These are phyloP conservation scores for Penicilliopsis zonata DNA, from an alignment of 495 filamentous ascomycete genomes.

Conservation along the genomic window DNA sequence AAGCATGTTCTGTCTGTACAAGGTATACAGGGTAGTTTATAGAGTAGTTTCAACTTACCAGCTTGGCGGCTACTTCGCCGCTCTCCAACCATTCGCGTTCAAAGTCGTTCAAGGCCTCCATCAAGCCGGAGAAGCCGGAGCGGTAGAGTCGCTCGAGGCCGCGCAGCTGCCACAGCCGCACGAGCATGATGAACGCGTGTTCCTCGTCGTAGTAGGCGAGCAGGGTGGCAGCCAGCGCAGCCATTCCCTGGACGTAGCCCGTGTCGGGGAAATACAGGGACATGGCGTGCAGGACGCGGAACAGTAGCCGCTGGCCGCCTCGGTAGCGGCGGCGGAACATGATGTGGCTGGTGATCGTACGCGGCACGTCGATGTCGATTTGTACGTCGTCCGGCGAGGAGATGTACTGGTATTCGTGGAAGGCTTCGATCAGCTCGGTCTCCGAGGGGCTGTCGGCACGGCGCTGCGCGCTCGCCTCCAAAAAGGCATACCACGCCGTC, in stretches of 20 bases:
- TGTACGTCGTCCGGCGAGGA: conserved; percentile 87
- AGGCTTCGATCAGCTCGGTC: conserved; percentile 55
- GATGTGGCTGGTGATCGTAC: conserved; percentile 91
- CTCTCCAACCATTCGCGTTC: conserved; percentile 72
- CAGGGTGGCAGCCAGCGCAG: conserved; percentile 80
- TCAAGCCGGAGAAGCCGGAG: conserved; percentile 74
- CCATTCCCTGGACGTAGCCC: conserved; percentile 98
- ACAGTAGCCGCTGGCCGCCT: conserved; percentile 81
- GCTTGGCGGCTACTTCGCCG: conserved; percentile 60
- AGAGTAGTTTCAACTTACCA: conserved; percentile 44
- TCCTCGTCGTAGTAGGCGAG: conserved; percentile 97
- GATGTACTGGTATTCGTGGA: conserved; percentile 55
- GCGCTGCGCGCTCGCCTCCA: conserved; percentile 67
- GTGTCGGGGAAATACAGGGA: conserved; percentile 84
- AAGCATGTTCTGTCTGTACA: too few species aligned
- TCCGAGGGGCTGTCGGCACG: conserved; percentile 49
- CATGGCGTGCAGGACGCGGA: conserved; percentile 84
- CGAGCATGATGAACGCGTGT: conserved; percentile 86
- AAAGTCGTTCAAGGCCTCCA: conserved; percentile 81
- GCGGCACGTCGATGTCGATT: conserved; percentile 93
- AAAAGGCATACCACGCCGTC: conserved; percentile 90
- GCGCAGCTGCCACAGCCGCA: conserved; percentile 78
- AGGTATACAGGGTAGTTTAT: conserved; percentile 9
- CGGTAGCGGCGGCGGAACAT: conserved; percentile 94
- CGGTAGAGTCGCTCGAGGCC: conserved; percentile 78